Percentiles rank a stretch among this genome's conserved stretches.
Conservation (phyloP, 371 early-diverging fungal genomes). For the Syncephalastrum monosporum region DNA sequence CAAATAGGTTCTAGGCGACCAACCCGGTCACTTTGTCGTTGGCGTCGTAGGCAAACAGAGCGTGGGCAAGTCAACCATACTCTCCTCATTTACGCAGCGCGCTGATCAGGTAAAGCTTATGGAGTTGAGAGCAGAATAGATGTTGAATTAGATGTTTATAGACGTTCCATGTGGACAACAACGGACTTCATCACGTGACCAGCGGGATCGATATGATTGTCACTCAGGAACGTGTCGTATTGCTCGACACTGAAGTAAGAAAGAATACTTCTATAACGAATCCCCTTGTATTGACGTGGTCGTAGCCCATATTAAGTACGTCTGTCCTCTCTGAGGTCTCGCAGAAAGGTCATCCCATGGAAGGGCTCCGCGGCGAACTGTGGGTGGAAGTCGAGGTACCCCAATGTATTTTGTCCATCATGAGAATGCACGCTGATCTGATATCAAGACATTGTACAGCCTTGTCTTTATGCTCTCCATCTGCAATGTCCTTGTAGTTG, state of each 20-base stretch:
- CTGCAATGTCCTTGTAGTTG: slow-evolving; percentile 68
- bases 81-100: slow-evolving; percentile 55
- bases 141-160: too few relatives aligned
- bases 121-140: too few relatives aligned
- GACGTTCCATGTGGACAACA: too few relatives aligned
- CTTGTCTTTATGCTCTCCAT: slow-evolving; percentile 62
- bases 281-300: background rate
- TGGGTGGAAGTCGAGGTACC: slow-evolving; percentile 59
- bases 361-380: slow-evolving; percentile 50
- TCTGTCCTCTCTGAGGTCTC: slow-evolving; percentile 54
- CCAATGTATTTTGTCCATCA: background rate
- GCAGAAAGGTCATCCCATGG: slow-evolving; percentile 23
- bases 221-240: slow-evolving; percentile 66
- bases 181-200: slow-evolving; percentile 46
- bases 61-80: slow-evolving; percentile 69
- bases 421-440: background rate
- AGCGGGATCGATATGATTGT: slow-evolving; percentile 72
- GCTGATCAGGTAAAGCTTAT: too few relatives aligned
- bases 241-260: slow-evolving; percentile 67
- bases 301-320: slow-evolving; percentile 52
- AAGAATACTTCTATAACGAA: background rate
- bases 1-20: slow-evolving; percentile 53
- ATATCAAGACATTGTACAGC: slow-evolving; percentile 39
- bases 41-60: slow-evolving; percentile 73
- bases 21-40: slow-evolving; percentile 78